Conservation (phyloP, 2,329 filamentous ascomycete species). For the Hymenoscyphus occultus region DNA sequence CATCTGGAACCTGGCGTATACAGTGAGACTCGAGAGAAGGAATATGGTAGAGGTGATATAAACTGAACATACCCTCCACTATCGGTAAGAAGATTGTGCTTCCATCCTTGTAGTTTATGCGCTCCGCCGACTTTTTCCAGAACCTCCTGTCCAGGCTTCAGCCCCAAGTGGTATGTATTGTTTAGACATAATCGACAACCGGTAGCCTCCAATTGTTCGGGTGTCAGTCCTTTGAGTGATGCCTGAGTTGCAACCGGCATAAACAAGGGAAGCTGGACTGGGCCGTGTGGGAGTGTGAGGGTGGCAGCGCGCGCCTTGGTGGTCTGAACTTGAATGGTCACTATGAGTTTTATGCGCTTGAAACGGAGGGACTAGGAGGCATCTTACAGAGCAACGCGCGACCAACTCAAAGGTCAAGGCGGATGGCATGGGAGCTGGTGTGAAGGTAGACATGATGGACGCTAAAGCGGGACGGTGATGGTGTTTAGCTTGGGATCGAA, state of each 20-base stretch:
- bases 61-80: constrained; percentile 58
- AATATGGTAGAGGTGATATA: neutral
- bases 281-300: constrained; percentile 85
- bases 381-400: constrained; percentile 73
- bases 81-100: constrained; percentile 87
- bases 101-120: constrained; percentile 93
- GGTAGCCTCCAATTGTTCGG: constrained; percentile 85
- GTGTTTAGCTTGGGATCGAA: too few species aligned
- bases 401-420: constrained; percentile 77
- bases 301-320: constrained; percentile 90
- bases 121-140: constrained; percentile 86
- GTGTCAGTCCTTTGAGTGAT: constrained; percentile 90
- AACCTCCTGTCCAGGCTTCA: constrained; percentile 90
- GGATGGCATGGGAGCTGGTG: constrained; percentile 44
- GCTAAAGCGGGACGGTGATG: neutral
- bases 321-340: constrained; percentile 54
- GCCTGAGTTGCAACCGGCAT: constrained; percentile 99
- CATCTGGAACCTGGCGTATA: constrained; percentile 81
- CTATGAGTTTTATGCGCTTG: constrained; percentile 15
- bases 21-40: neutral
- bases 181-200: constrained; percentile 90
- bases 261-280: constrained; percentile 87
- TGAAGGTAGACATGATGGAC: neutral
- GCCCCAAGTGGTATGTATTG: constrained; percentile 94
- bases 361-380: constrained; percentile 8